These are phyloP conservation scores for Salix viminalis DNA, from an alignment of 345 rosid species.

Conservation along the genomic window DNA sequence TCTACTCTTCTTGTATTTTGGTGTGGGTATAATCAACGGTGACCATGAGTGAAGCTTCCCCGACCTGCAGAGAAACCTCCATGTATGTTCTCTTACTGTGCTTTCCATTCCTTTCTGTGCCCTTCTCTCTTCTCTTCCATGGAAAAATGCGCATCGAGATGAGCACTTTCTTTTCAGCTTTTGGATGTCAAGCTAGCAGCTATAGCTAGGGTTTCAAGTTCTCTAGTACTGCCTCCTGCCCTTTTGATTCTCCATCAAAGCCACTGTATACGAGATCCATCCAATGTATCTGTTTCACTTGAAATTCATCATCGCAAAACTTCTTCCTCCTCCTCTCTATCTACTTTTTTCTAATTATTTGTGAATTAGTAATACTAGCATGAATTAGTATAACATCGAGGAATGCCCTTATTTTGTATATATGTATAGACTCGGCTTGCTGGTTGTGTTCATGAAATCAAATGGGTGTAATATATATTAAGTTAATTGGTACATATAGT, in stretches of 20 bases:
- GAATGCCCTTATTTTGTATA: no score
- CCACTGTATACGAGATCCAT: neutral
- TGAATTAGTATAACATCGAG: neutral
- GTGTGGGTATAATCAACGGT: neutral
- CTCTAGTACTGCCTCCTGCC: neutral
- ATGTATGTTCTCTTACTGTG: neutral
- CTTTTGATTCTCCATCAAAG: neutral
- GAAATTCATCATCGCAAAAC: neutral
- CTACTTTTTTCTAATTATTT: neutral
- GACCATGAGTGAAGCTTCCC: neutral
- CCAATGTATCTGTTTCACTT: neutral
- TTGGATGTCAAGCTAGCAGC: neutral
- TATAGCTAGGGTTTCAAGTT: neutral
- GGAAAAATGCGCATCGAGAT: neutral
- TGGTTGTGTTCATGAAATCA: no score
- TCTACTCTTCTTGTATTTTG: no score
- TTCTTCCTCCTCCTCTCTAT: no score
- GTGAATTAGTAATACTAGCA: neutral
- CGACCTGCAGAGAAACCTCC: neutral
- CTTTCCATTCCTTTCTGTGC: neutral
- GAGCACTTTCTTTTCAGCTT: neutral
- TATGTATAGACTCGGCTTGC: no score
- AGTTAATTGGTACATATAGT: neutral
- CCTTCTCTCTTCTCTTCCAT: neutral
- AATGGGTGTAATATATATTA: no score